A percentile compares a stretch with the other conserved stretches of the same genome.
These are phyloP conservation scores for Ceriops decandra DNA, from an alignment of 345 rosid genomes.

Conservation along the genomic window DNA sequence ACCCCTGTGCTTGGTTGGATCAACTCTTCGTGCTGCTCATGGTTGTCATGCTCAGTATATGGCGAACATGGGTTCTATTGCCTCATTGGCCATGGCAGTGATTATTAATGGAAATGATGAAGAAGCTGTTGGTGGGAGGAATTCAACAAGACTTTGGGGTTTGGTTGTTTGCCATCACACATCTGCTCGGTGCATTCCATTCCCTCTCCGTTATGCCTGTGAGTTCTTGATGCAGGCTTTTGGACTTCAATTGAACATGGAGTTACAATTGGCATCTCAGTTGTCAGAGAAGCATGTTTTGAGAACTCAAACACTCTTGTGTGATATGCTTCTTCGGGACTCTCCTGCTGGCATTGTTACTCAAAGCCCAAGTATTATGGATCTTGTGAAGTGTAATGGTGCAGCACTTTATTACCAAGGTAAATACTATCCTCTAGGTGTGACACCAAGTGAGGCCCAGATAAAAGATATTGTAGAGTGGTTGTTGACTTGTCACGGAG, in stretches of 20 bases:
- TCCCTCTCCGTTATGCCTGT: slow-evolving; percentile 93
- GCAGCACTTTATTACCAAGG: slow-evolving; percentile 89
- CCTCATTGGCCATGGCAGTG: slow-evolving; percentile 89
- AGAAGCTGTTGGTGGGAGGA: slow-evolving; percentile 67
- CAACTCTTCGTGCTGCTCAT: slow-evolving; percentile 95
- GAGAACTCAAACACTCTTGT: slow-evolving; percentile 85
- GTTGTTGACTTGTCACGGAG: slow-evolving; percentile 79
- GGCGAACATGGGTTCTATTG: slow-evolving; percentile 92
- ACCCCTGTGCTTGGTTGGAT: slow-evolving; percentile 92
- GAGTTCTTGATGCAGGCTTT: slow-evolving; percentile 99
- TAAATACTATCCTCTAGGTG: slow-evolving; percentile 65
- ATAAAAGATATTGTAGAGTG: slow-evolving; percentile 83
- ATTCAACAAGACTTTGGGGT: slow-evolving; percentile 86
- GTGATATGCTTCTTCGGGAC: slow-evolving; percentile 98
- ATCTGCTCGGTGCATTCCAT: slow-evolving; percentile 78
- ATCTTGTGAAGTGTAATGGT: slow-evolving; percentile 93
- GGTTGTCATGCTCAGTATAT: slow-evolving; percentile 96
- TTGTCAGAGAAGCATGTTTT: slow-evolving; percentile 83
- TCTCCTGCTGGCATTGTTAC: slow-evolving; percentile 91
- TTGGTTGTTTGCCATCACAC: slow-evolving; percentile 98
- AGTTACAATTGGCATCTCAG: slow-evolving; percentile 85
- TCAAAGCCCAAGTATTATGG: slow-evolving; percentile 95
- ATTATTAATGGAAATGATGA: slow-evolving; percentile 82
- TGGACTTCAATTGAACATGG: slow-evolving; percentile 97
- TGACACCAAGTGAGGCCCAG: slow-evolving; percentile 82